Evolutionary conservation across 352 stramenopile genomes (phyloP).

Genomic region (Globisporangium carolinianum): DNA sequence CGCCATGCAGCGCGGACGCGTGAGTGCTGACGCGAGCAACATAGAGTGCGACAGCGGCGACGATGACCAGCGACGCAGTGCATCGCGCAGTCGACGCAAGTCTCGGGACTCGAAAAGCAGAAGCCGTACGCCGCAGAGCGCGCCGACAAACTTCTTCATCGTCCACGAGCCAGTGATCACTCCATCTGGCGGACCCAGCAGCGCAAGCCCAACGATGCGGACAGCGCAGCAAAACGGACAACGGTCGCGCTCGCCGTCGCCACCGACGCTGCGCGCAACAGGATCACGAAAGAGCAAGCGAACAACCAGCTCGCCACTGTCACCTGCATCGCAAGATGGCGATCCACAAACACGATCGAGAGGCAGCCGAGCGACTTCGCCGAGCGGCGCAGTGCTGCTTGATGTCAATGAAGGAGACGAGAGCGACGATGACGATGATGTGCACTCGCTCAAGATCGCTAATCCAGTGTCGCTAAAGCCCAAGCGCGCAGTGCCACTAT

Average conservation of each 20-base stretch:
- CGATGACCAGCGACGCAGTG: too few relatives aligned
- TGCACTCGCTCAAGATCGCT: too few relatives aligned
- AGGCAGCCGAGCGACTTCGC: background rate
- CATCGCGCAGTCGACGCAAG: background rate
- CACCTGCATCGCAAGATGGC: background rate
- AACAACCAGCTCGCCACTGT: conserved; percentile 3
- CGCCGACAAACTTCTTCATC: conserved; percentile 53
- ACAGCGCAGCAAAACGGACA: background rate
- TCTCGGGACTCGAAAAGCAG: background rate
- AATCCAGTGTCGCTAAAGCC: background rate
- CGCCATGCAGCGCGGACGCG: background rate
- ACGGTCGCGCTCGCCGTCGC: background rate
- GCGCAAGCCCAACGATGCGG: background rate
- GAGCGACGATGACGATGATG: background rate
- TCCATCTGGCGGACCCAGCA: conserved; percentile 18
- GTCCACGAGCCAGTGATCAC: conserved; percentile 47
- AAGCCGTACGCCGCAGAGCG: background rate
- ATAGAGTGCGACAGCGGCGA: background rate
- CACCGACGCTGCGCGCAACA: background rate
- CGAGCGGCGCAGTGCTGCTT: background rate
- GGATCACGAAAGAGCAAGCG: conserved; percentile 3
- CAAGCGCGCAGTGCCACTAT: conserved; percentile 8
- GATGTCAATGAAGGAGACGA: background rate
- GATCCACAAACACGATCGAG: background rate
- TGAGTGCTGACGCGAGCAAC: background rate